Evolutionary conservation across 805 yeast species (phyloP), one percentile per base, ranked within the genome.

Genomic region (Candida wancherniae): DNA sequence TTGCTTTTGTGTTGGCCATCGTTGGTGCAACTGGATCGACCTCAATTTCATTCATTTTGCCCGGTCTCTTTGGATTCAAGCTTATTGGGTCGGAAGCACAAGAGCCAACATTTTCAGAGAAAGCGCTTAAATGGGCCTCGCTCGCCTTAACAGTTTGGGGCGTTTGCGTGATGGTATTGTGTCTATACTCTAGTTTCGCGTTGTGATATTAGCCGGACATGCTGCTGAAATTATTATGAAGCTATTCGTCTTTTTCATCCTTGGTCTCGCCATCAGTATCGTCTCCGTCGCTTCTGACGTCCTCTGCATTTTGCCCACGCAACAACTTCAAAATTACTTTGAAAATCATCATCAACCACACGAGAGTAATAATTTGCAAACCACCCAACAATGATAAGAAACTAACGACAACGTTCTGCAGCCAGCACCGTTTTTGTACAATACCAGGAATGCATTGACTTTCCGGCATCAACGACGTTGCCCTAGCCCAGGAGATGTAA

Each of bases 11-110:
- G 4, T 56, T 83, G 28, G 75, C 90, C 1, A 59, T 83, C 31
- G 87, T 83, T 7, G 94, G 94, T 3, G 81, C 88, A 4, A 83
- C 92, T 0, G 94, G 94, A 0, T 83, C 88, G 4, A 84, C 88
- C 0, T 65, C 85, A 15, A 83, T 83, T 29, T 77, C 86, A 15
- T 83, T 82, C 53, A 80, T 81, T 7, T 62, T 83, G 24, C 94
- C 94, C 0, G 92, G 94, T 0, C 60, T 78, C 34, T 83, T 82
- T 53, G 90, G 90, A 0, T 82, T 60, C 50, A 70, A 76, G 50
- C 53, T 75, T 33, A 65, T 75, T n/a, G 67, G 42, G 32, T 57
- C 58, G 43, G 55, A 40, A 46, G 38, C 52, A 9, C 44, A 40
- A n/a, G 37, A 39, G 20, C 49, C 57, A 28, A 54, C 49, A 13